These are phyloP conservation scores for Metschnikowia matae DNA, from an alignment of 805 yeast species.

Conservation along the genomic window DNA sequence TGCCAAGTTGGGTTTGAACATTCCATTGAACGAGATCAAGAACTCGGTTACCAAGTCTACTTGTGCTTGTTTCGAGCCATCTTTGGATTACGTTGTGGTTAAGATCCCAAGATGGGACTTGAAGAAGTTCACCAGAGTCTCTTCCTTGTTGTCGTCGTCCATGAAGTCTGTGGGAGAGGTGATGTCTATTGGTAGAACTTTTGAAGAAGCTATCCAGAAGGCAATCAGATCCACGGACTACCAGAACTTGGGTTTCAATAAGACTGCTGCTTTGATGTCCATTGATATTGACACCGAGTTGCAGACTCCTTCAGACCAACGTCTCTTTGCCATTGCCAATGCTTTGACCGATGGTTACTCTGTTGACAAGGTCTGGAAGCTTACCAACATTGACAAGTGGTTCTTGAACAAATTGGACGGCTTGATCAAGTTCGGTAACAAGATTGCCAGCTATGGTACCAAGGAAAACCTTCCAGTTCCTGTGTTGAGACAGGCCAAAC, in stretches of 20 bases:
- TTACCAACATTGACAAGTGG: conserved; percentile 95
- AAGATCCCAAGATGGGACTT: conserved; percentile 99
- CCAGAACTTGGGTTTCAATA: conserved; percentile 89
- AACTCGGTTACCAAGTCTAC: conserved; percentile 93
- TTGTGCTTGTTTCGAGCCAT: conserved; percentile 96
- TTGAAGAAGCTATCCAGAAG: conserved; percentile 96
- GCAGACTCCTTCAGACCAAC: conserved; percentile 96
- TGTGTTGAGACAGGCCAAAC: conserved; percentile 81
- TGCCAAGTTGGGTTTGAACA: conserved; percentile 91
- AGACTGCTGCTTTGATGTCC: conserved; percentile 79
- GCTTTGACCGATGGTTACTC: conserved; percentile 86
- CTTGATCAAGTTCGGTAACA: conserved; percentile 66
- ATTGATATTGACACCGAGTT: conserved; percentile 90
- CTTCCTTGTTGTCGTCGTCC: conserved; percentile 80
- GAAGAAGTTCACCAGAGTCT: conserved; percentile 90
- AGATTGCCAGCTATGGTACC: conserved; percentile 52
- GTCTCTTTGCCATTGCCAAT: conserved; percentile 93
- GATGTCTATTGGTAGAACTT: conserved; percentile 95
- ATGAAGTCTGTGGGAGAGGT: conserved; percentile 99
- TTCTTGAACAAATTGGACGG: conserved; percentile 82
- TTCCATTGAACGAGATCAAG: conserved; percentile 84
- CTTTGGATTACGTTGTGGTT: conserved; percentile 92
- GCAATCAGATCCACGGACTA: conserved; percentile 96
- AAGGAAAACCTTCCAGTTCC: conserved; percentile 59
- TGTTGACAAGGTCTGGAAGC: conserved; percentile 85